Percentiles rank a stretch among this genome's conserved stretches.
Conservation (phyloP, 768 basidiomycete species). For the Russula abietina region DNA sequence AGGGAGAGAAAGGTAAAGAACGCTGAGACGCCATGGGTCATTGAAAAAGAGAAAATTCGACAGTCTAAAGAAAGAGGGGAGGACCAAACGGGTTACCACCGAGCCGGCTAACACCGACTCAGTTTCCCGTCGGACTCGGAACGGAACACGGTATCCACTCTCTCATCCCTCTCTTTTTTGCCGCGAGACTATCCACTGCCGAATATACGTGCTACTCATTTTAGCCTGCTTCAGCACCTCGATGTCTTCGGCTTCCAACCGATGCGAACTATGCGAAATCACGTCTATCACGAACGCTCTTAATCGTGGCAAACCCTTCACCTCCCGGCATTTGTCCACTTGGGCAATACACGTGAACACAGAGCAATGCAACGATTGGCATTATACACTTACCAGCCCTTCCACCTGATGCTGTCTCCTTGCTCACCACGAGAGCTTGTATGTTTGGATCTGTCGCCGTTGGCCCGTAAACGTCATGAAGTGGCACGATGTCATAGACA, state of each 20-base stretch:
- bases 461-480: conserved; percentile 86
- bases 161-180: conserved; percentile 3
- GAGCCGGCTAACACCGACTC: conserved; percentile 5
- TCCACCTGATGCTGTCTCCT: conserved; percentile 79
- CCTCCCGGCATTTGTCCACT: conserved; percentile 63
- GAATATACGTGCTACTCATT: conserved; percentile 91
- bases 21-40: conserved; percentile 23
- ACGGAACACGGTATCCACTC: background rate
- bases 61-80: background rate
- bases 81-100: background rate
- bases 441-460: conserved; percentile 82
- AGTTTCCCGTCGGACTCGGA: background rate
- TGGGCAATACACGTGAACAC: conserved; percentile 5
- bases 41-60: background rate
- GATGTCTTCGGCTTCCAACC: conserved; percentile 58
- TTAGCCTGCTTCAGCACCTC: conserved; percentile 71
- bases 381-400: conserved; percentile 50
- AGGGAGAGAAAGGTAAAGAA: conserved; percentile 26
- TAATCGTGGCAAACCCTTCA: conserved; percentile 52
- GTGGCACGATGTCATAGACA: conserved; percentile 60
- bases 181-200: conserved; percentile 67
- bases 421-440: conserved; percentile 88
- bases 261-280: conserved; percentile 61
- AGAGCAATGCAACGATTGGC: background rate
- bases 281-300: conserved; percentile 81